phyloP scores from a whole-genome alignment of 1,139 yeast species.

The Waltiozyma sp. region DNA sequence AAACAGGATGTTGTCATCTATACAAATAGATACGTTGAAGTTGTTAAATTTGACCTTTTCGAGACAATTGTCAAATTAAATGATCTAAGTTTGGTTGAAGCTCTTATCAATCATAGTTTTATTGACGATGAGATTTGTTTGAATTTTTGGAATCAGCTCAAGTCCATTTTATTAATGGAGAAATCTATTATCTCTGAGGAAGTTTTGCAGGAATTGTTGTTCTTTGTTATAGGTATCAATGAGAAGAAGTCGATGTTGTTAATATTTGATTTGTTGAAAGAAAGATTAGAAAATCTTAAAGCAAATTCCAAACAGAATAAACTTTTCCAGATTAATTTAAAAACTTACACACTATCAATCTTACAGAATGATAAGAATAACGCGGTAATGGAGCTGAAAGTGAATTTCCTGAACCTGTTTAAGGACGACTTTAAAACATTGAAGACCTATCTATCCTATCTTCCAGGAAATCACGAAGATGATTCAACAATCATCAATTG shows the following conservation, averaged over 20 bases:
- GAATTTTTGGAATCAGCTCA: neutral
- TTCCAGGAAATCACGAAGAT: neutral
- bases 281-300: neutral
- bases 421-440: neutral
- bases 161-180: neutral
- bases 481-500: neutral
- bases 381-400: neutral
- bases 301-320: neutral
- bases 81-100: neutral
- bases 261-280: neutral
- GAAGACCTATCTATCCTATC: neutral
- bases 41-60: neutral
- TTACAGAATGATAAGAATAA: neutral
- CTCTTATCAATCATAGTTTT: neutral
- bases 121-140: neutral
- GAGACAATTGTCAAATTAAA: neutral
- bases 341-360: neutral
- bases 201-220: neutral
- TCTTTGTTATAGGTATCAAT: neutral
- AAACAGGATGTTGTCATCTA: neutral
- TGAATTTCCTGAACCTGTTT: neutral
- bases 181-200: neutral
- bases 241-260: neutral
- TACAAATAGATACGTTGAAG: neutral
- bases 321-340: neutral